phyloP scores from a whole-genome alignment of 192 early-diverging fungal species.

The Phycomyces nitens region DNA sequence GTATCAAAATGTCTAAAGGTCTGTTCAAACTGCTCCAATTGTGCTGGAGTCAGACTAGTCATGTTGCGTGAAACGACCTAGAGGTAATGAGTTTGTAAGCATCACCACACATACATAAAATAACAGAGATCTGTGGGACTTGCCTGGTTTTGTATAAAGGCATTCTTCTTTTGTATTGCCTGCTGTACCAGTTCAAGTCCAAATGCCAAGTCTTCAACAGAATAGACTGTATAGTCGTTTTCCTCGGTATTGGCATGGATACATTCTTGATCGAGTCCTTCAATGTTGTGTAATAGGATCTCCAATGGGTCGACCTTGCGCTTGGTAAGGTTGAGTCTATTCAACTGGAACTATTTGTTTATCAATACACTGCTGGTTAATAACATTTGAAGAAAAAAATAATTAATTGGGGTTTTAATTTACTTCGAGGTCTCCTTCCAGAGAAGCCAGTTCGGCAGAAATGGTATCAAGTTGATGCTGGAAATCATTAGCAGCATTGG shows the following conservation, averaged over 20 bases:
- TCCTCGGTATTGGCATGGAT: conserved; percentile 86
- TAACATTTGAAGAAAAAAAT: no score
- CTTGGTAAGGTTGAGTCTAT: conserved; percentile 58
- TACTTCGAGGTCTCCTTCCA: conserved; percentile 82
- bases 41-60: conserved; percentile 90
- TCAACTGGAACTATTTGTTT: conserved; percentile 41
- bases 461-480: conserved; percentile 67
- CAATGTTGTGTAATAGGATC: conserved; percentile 50
- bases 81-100: no score
- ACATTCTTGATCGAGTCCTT: conserved; percentile 65
- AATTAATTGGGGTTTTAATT: no score
- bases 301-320: conserved; percentile 50
- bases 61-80: conserved; percentile 85
- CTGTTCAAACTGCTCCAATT: conserved; percentile 88
- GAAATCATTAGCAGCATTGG: conserved; percentile 80
- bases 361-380: no score
- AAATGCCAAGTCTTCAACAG: conserved; percentile 85
- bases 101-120: no score
- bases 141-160: conserved; percentile 93
- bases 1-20: conserved; percentile 93
- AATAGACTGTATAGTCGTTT: conserved; percentile 90
- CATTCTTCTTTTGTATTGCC: conserved; percentile 71
- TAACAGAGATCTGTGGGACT: no score
- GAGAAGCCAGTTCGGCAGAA: conserved; percentile 55
- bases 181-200: conserved; percentile 79